Base-by-base conservation (phyloP, 306 rosid species). In the Prunus fruticosa region DNA sequence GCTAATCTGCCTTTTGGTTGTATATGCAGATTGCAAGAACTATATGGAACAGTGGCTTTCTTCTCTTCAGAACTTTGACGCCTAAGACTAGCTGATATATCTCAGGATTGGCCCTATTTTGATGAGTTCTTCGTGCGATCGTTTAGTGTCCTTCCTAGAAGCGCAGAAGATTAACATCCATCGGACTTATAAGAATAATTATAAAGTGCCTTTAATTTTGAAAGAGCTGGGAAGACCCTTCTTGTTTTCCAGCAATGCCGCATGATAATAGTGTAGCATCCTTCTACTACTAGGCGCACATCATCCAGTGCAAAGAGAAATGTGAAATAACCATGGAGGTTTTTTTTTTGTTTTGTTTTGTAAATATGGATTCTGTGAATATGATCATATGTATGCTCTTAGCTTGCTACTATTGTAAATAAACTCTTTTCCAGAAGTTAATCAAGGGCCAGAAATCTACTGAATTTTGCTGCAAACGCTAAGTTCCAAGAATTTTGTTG, bases 21-120 rank as follows among this genome's bases (percentile, higher is more conserved):
- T 75, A 75, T 71, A 52, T 82, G 90, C 93, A 91, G 98, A 84
- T 58, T 79, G 92, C 81, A 86, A 84, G 85, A 88, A 83, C 63
- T 85, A 86, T 75, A 66, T 93, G 85, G 89, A 88, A 75, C 88
- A 86, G 53, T 90, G 87, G 92, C 85, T 91, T 51, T 87, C 91
- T 73, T 89, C 91, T 76, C 81, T 89, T 75, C 90, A 80, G 84
- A 93, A 71, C 78, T 81, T 84, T 54, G 78, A 82, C 57, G 86
- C 84, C 19, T 85, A 84, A 75, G 73, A 76, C 20, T 22, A 25
- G 76, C 54, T 61, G 38, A 18, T 63, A 27, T 58, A 19, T 58
- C 77, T 69, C 57, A 76, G 58, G 64, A 19, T 62, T 67, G 76
- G 74, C 77, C 69, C 77, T 76, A 11, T 56, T 20, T 12, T 13